phyloP scores from a whole-genome alignment of 2,329 filamentous ascomycete species.

The Nemania serpens region DNA sequence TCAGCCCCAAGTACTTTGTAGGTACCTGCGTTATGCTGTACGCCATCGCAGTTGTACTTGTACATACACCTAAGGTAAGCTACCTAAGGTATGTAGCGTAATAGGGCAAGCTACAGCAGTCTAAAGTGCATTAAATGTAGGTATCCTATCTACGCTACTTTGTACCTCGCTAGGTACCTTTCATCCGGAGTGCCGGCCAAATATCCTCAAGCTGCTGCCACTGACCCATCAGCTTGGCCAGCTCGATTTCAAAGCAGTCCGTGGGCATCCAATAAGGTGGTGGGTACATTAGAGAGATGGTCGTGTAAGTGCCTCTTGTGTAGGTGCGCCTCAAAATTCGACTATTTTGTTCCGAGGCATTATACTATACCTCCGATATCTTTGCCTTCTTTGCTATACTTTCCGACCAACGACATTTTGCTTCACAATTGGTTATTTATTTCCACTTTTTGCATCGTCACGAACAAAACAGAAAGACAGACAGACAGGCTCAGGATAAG shows the following conservation, averaged over 20 bases:
- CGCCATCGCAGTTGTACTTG: no score
- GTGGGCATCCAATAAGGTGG: constrained; percentile 32
- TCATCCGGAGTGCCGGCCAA: constrained; percentile 27
- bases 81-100: no score
- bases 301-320: constrained; percentile 38
- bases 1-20: no score
- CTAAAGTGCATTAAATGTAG: no score
- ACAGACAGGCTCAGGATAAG: constrained; percentile 21
- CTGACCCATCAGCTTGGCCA: constrained; percentile 15
- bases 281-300: constrained; percentile 8
- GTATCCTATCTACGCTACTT: no score
- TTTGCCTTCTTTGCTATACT: constrained; percentile 34
- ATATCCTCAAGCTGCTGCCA: constrained; percentile 11
- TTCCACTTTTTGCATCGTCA: constrained; percentile 33
- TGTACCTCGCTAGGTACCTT: no score
- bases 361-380: constrained; percentile 28
- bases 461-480: constrained; percentile 16
- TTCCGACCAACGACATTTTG: constrained; percentile 32
- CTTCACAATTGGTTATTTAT: constrained; percentile 35
- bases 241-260: constrained; percentile 46
- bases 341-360: constrained; percentile 7
- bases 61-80: no score
- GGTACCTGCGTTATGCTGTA: no score
- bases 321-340: constrained; percentile 20
- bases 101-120: no score